These are phyloP conservation scores for Tylopilus rubrobrunneus DNA, from an alignment of 768 basidiomycete species.

Conservation along the genomic window DNA sequence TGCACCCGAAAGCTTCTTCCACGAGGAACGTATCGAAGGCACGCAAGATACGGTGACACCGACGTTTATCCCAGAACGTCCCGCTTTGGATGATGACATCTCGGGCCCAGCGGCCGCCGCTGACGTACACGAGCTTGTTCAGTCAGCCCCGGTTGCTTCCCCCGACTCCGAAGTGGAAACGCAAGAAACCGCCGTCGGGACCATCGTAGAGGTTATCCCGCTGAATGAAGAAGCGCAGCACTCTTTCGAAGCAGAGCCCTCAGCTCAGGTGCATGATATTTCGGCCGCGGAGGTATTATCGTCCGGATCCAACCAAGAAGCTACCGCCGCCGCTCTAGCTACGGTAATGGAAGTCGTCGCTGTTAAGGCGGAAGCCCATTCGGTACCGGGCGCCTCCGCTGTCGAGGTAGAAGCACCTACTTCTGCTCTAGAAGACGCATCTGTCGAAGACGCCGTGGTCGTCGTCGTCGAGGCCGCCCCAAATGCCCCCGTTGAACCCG, in stretches of 20 bases:
- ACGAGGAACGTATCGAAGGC: background rate
- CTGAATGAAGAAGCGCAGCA: background rate
- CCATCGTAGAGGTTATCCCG: background rate
- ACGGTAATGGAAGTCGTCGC: background rate
- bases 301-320: conserved; percentile 4
- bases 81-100: conserved; percentile 6
- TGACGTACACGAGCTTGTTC: background rate
- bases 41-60: background rate
- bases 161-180: background rate
- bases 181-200: background rate
- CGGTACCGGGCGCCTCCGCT: background rate
- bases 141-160: background rate
- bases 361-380: background rate
- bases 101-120: background rate
- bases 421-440: background rate
- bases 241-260: background rate
- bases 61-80: background rate
- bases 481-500: background rate
- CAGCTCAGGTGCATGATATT: conserved; percentile 1
- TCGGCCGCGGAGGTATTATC: background rate
- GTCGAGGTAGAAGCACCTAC: background rate
- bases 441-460: background rate
- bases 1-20: background rate
- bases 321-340: background rate
- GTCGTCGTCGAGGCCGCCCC: background rate